These are phyloP conservation scores for Endotrypanum monterogeii DNA, from an alignment of 208 protist genomes.

Conservation along the genomic window DNA sequence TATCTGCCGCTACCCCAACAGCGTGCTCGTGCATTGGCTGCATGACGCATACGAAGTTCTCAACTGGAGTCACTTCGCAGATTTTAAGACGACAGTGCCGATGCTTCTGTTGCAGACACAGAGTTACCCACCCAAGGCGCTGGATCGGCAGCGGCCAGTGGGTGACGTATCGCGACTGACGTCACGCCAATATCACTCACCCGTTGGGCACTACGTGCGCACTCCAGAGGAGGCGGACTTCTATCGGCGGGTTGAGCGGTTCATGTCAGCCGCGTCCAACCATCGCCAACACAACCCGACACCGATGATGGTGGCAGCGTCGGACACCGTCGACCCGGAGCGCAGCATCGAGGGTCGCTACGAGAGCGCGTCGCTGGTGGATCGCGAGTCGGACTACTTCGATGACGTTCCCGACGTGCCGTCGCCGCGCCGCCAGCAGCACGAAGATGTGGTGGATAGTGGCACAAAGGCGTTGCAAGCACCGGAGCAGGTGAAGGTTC, in stretches of 20 bases:
- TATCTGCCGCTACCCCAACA: conserved; percentile 71
- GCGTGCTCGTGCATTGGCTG: conserved; percentile 83
- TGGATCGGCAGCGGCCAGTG: conserved; percentile 25
- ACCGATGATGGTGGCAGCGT: conserved; percentile 7
- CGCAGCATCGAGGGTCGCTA: conserved; percentile 1
- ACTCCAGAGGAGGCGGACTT: conserved; percentile 31
- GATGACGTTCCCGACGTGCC: conserved; percentile 19
- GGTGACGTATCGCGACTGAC: conserved; percentile 30
- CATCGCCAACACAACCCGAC: conserved; percentile 22
- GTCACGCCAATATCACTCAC: conserved; percentile 35
- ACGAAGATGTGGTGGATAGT: not conserved
- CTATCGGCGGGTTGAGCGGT: conserved; percentile 23
- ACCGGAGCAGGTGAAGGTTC: not conserved
- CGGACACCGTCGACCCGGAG: not conserved
- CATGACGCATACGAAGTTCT: conserved; percentile 91
- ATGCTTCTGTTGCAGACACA: conserved; percentile 79
- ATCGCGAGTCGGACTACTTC: conserved; percentile 29
- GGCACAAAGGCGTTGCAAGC: not conserved
- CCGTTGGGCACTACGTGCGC: conserved; percentile 25
- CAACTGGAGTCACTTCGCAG: conserved; percentile 73
- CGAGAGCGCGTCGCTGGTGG: conserved; percentile 19
- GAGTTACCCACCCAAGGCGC: conserved; percentile 49
- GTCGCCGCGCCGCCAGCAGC: conserved; percentile 4
- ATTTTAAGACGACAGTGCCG: conserved; percentile 67
- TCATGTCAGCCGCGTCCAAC: conserved; percentile 17